phyloP scores from a whole-genome alignment of 306 rosid species.

The Cajanus cajan region DNA sequence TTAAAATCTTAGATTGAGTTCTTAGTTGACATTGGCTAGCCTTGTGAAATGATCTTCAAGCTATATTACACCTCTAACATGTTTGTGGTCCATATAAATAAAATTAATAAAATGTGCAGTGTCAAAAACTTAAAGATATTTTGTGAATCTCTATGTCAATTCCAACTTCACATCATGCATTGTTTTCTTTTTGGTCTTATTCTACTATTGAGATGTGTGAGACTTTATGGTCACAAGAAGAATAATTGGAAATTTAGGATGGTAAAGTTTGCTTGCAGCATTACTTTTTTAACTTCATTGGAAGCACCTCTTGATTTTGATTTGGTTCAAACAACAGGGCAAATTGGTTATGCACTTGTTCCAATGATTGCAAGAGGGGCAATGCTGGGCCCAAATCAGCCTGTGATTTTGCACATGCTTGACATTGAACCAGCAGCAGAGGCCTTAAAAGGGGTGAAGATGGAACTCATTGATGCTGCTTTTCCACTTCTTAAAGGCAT shows the following conservation, averaged over 20 bases:
- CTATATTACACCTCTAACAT: neutral
- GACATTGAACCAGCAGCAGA: slow-evolving; percentile 64
- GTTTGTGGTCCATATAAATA: neutral
- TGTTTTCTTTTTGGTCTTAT: neutral
- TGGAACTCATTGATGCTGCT: slow-evolving; percentile 72
- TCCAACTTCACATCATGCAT: neutral
- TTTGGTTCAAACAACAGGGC: slow-evolving; percentile 48
- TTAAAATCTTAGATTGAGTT: neutral
- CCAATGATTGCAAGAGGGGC: slow-evolving; percentile 83
- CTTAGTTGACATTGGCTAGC: neutral
- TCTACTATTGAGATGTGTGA: neutral
- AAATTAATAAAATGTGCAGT: neutral
- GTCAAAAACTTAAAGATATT: neutral
- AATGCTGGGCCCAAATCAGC: slow-evolving; percentile 71
- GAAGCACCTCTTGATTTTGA: neutral
- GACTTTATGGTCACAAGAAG: neutral
- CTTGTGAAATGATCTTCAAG: neutral
- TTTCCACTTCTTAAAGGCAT: slow-evolving; percentile 63
- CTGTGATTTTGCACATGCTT: slow-evolving; percentile 72
- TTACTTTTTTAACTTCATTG: neutral
- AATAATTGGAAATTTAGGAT: neutral
- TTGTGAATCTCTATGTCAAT: neutral
- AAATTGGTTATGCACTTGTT: slow-evolving; percentile 80
- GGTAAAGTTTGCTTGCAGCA: neutral
- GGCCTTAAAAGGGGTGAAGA: slow-evolving; percentile 61